A percentile compares a stretch with the other conserved stretches of the same genome.
These are phyloP conservation scores for Clonostachys rhizophaga DNA, from an alignment of 2,329 filamentous ascomycete species.

Conservation along the genomic window DNA sequence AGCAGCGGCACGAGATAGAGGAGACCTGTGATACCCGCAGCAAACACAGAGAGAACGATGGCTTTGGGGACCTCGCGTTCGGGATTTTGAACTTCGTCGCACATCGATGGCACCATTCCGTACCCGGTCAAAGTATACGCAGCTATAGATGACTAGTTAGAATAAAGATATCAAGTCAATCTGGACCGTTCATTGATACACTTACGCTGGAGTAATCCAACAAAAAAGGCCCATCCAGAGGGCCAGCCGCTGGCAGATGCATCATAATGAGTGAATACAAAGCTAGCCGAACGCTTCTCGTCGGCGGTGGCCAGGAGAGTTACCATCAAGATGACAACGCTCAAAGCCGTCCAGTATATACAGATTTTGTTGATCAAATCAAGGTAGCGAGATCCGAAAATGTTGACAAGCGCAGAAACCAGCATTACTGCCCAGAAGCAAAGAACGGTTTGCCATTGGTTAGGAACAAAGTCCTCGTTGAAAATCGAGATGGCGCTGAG, in stretches of 20 bases:
- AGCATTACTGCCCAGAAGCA: conserved; percentile 67
- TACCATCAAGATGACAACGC: conserved; percentile 67
- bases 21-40: conserved; percentile 59
- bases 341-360: conserved; percentile 68
- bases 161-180: conserved; percentile 3
- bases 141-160: conserved; percentile 12
- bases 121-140: conserved; percentile 39
- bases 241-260: conserved; percentile 67
- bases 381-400: conserved; percentile 53
- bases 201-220: conserved; percentile 45
- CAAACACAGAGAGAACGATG: conserved; percentile 62
- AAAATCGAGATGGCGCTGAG: conserved; percentile 64
- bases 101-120: conserved; percentile 49
- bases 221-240: conserved; percentile 55
- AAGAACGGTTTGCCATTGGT: conserved; percentile 69
- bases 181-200: not conserved
- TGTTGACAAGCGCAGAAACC: conserved; percentile 62
- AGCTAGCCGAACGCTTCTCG: conserved; percentile 57
- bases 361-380: conserved; percentile 66
- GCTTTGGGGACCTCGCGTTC: conserved; percentile 60
- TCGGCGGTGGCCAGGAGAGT: conserved; percentile 63
- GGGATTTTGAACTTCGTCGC: conserved; percentile 56
- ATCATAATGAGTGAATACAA: conserved; percentile 65
- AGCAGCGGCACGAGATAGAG: conserved; percentile 68
- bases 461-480: conserved; percentile 51